Evolutionary conservation across 768 basidiomycete species (phyloP).

Genomic region (Pisolithus microcarpus): DNA sequence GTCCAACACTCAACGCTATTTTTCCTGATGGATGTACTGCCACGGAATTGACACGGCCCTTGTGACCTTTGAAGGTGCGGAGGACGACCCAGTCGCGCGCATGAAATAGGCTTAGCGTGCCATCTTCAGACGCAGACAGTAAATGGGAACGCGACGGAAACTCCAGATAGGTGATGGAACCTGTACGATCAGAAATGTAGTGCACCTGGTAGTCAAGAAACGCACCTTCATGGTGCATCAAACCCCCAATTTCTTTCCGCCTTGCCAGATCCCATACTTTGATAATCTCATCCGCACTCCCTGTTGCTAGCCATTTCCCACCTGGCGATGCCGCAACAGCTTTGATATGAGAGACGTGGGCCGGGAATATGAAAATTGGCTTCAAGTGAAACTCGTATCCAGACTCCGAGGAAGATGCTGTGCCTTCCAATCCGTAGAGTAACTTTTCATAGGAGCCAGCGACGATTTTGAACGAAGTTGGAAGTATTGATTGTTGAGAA

Average conservation of each 20-base stretch:
- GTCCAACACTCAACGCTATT: conserved; percentile 85
- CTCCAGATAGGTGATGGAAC: conserved; percentile 81
- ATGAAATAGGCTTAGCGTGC: conserved; percentile 82
- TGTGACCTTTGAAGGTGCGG: conserved; percentile 85
- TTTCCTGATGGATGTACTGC: conserved; percentile 93
- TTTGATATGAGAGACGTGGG: conserved; percentile 90
- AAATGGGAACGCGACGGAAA: conserved; percentile 89
- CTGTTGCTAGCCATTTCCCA: conserved; percentile 94
- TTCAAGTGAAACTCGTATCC: conserved; percentile 41
- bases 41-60: conserved; percentile 82
- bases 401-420: conserved; percentile 29
- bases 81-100: conserved; percentile 93
- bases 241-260: conserved; percentile 87
- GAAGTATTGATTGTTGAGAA: conserved; percentile 24
- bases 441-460: conserved; percentile 96
- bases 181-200: conserved; percentile 32
- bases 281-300: conserved; percentile 92
- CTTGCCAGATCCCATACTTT: conserved; percentile 95
- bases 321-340: conserved; percentile 86
- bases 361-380: conserved; percentile 94
- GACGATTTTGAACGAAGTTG: conserved; percentile 73
- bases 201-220: conserved; percentile 1
- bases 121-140: conserved; percentile 88
- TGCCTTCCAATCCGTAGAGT: conserved; percentile 81
- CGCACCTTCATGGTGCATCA: conserved; percentile 92